Evolutionary conservation across 352 stramenopile species (phyloP), one percentile per base, ranked within the genome.

Genomic region (Phytopythium boreale): DNA sequence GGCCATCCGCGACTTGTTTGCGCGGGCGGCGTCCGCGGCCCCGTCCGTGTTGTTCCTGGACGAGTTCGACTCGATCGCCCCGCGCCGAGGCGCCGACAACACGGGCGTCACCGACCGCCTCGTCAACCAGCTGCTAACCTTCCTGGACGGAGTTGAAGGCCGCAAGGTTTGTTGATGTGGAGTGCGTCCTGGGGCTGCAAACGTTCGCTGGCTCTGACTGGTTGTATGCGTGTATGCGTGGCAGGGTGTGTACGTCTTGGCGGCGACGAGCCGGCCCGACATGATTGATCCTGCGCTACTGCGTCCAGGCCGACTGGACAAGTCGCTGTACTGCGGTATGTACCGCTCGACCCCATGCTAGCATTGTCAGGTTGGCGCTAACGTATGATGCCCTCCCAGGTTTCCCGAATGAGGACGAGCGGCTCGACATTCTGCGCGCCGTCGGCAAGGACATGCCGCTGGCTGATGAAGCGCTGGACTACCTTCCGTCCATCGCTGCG

Each of bases 111-210:
- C 96, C 0, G 97, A 99, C 70, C 82, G 97, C 24, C 92, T 99
- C 29, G 97, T 99, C 51, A 99, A 99, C 69, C 97, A 99, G 63
- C 77, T 99, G 52, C 86, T 99, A 1, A 99, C 97, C 0, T 98
- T 98, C 68, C 71, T 99, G 51, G 97, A 99, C 79, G 97, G 97
- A 44, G 96, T 99, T 15, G 97, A 99, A 76, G 79, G 74, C 1
- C 69, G 88, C 61, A 89, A 90, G 75, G 90, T 93, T 60, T 47
- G 56, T 44, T 43, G 1, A n/a, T 27, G 12, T 9, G 27, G 15
- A 41, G 14, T 4, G 1, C 37, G n/a, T 39, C 22, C 20, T 15
- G 29, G 15, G 41, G 20, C 5, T 37, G 49, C 3, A 3, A 24
- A 22, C 17, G 14, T 15, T 57, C 17, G 10, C 50, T 57, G 12